Percentiles rank a stretch among this genome's conserved stretches.
phyloP scores from a whole-genome alignment of 2,329 filamentous ascomycete species.

The Thelonectria rubi region DNA sequence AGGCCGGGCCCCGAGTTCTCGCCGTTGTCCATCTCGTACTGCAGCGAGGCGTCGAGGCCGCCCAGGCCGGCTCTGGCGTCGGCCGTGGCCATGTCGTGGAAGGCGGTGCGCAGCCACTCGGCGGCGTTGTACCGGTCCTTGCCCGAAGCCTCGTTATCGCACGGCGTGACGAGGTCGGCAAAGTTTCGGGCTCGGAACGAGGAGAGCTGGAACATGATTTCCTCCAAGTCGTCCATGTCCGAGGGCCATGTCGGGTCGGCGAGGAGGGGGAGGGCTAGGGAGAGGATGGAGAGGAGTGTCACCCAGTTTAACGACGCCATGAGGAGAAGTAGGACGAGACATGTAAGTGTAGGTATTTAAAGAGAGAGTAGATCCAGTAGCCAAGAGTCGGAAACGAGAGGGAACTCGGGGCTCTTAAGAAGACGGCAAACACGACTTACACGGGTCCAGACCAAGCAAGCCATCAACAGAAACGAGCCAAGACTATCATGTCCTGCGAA shows the following conservation, averaged over 20 bases:
- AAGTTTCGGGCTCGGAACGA: conserved; percentile 65
- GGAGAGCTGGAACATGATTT: conserved; percentile 68
- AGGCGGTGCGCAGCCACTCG: conserved; percentile 69
- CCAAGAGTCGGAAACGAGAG: not conserved
- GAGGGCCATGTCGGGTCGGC: conserved; percentile 70
- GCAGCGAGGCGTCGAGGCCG: conserved; percentile 67
- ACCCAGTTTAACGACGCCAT: not conserved
- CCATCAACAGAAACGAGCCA: not conserved
- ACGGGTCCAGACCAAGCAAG: not conserved
- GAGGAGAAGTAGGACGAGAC: too few relatives aligned
- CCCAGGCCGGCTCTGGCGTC: conserved; percentile 58
- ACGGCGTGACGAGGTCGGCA: conserved; percentile 65
- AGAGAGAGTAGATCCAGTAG: not conserved
- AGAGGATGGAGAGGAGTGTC: conserved; percentile 20
- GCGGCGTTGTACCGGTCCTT: conserved; percentile 66
- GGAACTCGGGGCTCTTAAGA: not conserved
- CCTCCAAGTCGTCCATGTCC: conserved; percentile 67
- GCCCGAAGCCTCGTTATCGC: conserved; percentile 61
- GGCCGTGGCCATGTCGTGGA: conserved; percentile 69
- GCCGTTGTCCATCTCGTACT: conserved; percentile 63
- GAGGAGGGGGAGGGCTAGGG: conserved; percentile 46
- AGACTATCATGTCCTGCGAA: not conserved
- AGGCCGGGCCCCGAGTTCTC: conserved; percentile 68
- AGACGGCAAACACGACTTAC: not conserved
- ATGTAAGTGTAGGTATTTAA: not conserved